Conservation (phyloP, 2,329 filamentous ascomycete species). For the Tolypocladium cylindrosporum region DNA sequence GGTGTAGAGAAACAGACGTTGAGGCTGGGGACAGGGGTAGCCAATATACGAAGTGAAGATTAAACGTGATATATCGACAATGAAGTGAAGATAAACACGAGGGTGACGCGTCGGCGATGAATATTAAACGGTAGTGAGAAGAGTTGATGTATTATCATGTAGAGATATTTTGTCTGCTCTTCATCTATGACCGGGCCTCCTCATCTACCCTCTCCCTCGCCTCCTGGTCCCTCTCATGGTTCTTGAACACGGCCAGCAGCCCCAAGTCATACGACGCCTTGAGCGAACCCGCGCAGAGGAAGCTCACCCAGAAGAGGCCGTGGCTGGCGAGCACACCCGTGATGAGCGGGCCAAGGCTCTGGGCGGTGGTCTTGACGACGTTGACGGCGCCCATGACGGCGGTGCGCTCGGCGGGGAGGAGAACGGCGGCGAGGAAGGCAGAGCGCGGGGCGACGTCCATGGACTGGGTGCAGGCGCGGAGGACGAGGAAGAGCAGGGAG, state of each 20-base stretch:
- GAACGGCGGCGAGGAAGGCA: slow-evolving; percentile 57
- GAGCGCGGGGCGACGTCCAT: slow-evolving; percentile 65
- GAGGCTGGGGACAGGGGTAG: neutral
- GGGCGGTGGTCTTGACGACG: slow-evolving; percentile 54
- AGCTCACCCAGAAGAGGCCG: slow-evolving; percentile 50
- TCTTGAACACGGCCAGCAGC: slow-evolving; percentile 29
- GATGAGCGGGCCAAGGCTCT: slow-evolving; percentile 51
- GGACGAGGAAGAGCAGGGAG: slow-evolving; percentile 49
- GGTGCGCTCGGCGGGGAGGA: slow-evolving; percentile 56
- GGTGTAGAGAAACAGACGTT: neutral
- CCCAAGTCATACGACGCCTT: slow-evolving; percentile 53
- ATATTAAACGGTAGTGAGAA: no score
- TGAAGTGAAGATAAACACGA: neutral
- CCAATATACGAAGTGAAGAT: neutral
- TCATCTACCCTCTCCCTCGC: neutral
- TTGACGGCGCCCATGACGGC: slow-evolving; percentile 63
- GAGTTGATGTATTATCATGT: neutral
- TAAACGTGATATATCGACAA: neutral
- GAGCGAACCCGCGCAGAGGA: slow-evolving; percentile 51
- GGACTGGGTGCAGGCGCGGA: slow-evolving; percentile 50
- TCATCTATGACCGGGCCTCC: neutral
- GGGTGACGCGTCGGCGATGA: no score
- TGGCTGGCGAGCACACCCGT: slow-evolving; percentile 52
- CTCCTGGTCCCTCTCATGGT: slow-evolving; percentile 4
- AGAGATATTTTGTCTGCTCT: neutral